Base-by-base conservation (phyloP, 2,329 filamentous ascomycete genomes). In the Penicillium sp. region DNA sequence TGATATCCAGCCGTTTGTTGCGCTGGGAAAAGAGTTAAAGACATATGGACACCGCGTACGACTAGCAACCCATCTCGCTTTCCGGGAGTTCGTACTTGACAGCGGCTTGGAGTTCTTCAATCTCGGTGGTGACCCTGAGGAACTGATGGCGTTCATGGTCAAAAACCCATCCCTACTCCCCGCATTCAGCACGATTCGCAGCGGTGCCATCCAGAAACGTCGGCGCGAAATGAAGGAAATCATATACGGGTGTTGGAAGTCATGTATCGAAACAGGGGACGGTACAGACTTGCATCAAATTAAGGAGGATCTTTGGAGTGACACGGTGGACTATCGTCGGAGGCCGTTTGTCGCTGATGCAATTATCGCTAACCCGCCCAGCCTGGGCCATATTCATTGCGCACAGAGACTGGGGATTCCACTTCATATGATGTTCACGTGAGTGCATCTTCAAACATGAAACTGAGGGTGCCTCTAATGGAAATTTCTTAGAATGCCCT, bases 111-210 rank as follows among this genome's bases (percentile, higher is more conserved):
- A 92, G 65, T 92, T 91, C 70, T 91, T 88, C 72, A 83, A 78
- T 59, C 89, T 91, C 48, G 88, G 88, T 18, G 89, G 88, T 4
- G 87, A 91, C 68, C 89, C 89, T 1, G 82, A 85, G 2, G 84
- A 89, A 65, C 78, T 91, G 43, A 92, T 91, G 89, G 89, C 90
- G 1, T 94, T 92, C 66, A 94, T 94, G 90, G 90, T 94, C 47
- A 92, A 92, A 72, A 89, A 94, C 63, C 90, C 90, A 0, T 89
- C 90, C 0, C 79, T 96, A 22, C 90, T 95, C 85, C 91, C 91
- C 2, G 88, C 88, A 0, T 83, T 93, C 48, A 87, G 91, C 46
- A 86, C 89, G 0, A 75, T 95, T 51, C 86, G 85, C 58, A 89
- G 82, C 59, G 91, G 91, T 13, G 91, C 94, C 68, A 85, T 96